Evolutionary conservation across 2,329 filamentous ascomycete genomes (phyloP).

Genomic region (Epichloe elymi): DNA sequence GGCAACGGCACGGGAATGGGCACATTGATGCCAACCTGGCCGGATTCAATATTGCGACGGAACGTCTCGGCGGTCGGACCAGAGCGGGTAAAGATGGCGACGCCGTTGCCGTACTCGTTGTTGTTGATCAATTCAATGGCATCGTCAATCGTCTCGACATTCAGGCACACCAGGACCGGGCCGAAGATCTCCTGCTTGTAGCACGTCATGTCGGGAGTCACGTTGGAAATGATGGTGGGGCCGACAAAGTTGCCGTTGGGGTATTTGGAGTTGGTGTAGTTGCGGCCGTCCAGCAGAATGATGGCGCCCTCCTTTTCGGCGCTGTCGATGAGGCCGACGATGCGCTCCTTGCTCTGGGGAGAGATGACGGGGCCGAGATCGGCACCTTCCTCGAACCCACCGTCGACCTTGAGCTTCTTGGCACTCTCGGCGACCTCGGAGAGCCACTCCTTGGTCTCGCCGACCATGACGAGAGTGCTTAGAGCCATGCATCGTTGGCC

Average conservation of each 20-base stretch:
- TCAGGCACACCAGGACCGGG: slow-evolving; percentile 70
- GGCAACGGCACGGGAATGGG: slow-evolving; percentile 61
- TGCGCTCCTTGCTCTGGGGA: slow-evolving; percentile 64
- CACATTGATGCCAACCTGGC: slow-evolving; percentile 78
- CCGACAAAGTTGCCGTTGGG: slow-evolving; percentile 77
- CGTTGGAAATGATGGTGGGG: slow-evolving; percentile 71
- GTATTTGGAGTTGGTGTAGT: slow-evolving; percentile 63
- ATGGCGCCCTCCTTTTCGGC: slow-evolving; percentile 72
- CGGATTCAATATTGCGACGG: slow-evolving; percentile 69
- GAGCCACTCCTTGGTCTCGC: slow-evolving; percentile 75
- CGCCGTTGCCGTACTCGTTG: slow-evolving; percentile 80
- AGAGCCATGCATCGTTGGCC: slow-evolving; percentile 82
- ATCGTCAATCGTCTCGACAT: slow-evolving; percentile 64
- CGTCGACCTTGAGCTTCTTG: slow-evolving; percentile 60
- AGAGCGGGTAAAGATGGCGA: slow-evolving; percentile 70
- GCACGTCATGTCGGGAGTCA: slow-evolving; percentile 70
- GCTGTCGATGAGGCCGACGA: slow-evolving; percentile 61
- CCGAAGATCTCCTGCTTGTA: slow-evolving; percentile 81
- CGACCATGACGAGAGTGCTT: slow-evolving; percentile 70
- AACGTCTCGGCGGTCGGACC: slow-evolving; percentile 67
- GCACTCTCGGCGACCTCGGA: slow-evolving; percentile 65
- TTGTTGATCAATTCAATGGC: slow-evolving; percentile 71
- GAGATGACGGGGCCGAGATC: slow-evolving; percentile 76
- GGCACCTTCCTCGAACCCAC: slow-evolving; percentile 67
- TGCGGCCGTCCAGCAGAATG: slow-evolving; percentile 69